These are phyloP conservation scores for Ceratocystis ficicola DNA, from an alignment of 2,329 filamentous ascomycete species.

Conservation along the genomic window DNA sequence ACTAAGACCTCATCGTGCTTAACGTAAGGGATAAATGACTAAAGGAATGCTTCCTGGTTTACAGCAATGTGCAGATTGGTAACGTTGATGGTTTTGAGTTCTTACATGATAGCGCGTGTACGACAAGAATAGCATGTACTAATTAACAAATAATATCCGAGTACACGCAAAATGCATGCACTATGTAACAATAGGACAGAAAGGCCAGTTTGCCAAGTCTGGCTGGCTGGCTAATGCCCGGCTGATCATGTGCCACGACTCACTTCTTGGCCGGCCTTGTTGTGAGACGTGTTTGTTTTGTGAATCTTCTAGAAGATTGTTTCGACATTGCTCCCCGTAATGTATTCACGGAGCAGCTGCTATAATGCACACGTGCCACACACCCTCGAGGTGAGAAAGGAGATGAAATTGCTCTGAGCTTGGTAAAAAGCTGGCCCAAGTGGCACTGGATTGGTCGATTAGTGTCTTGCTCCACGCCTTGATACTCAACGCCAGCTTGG, in stretches of 20 bases:
- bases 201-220: no score
- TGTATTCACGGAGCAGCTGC: neutral
- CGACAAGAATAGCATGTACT: neutral
- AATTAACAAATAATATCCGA: neutral
- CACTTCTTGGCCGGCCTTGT: neutral
- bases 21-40: neutral
- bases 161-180: no score
- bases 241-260: neutral
- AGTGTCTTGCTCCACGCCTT: neutral
- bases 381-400: neutral
- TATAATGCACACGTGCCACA: neutral
- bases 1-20: neutral
- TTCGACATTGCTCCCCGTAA: neutral
- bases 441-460: neutral
- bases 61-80: neutral
- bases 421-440: neutral
- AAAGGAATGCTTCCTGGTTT: neutral
- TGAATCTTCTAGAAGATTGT: conserved; percentile 5
- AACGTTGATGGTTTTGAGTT: neutral
- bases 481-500: neutral
- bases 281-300: neutral
- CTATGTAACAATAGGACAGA: no score
- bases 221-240: neutral
- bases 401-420: neutral
- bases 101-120: conserved; percentile 9